Percentiles rank a stretch among this genome's conserved stretches.
Conservation (phyloP, 345 rosid genomes). For the Eucalyptus sp. region DNA sequence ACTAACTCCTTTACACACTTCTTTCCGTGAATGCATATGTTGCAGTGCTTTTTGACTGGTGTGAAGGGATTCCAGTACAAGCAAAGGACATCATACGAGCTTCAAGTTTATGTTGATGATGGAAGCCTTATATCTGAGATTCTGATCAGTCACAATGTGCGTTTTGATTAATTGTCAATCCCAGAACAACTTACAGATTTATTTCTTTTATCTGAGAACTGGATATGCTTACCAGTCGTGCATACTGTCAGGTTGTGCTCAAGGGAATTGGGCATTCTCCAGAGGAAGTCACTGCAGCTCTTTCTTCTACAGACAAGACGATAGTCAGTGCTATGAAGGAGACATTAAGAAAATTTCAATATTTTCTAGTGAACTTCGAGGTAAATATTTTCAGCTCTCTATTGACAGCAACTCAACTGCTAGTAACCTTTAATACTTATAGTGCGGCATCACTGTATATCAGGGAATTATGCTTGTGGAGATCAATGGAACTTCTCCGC, state of each 20-base stretch:
- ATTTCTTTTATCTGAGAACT: neutral
- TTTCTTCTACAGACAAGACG: constrained; percentile 46
- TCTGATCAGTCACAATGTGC: constrained; percentile 65
- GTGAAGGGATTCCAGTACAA: constrained; percentile 71
- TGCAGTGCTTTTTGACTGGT: constrained; percentile 87
- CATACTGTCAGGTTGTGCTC: constrained; percentile 52
- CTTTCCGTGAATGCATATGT: neutral
- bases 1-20: neutral
- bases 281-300: constrained; percentile 67
- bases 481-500: constrained; percentile 31
- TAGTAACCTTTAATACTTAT: neutral
- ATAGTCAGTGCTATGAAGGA: constrained; percentile 47
- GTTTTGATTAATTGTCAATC: neutral
- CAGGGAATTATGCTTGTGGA: constrained; percentile 79
- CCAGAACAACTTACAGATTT: neutral
- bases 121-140: constrained; percentile 94
- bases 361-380: constrained; percentile 68
- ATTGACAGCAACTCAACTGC: neutral
- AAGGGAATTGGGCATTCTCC: constrained; percentile 69
- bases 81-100: constrained; percentile 53
- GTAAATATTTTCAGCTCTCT: constrained; percentile 11
- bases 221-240: neutral
- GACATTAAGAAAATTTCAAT: constrained; percentile 51
- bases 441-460: neutral
- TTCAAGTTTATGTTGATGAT: constrained; percentile 69